These are phyloP conservation scores for Linum tenue DNA, from an alignment of 345 rosid genomes.

Conservation along the genomic window DNA sequence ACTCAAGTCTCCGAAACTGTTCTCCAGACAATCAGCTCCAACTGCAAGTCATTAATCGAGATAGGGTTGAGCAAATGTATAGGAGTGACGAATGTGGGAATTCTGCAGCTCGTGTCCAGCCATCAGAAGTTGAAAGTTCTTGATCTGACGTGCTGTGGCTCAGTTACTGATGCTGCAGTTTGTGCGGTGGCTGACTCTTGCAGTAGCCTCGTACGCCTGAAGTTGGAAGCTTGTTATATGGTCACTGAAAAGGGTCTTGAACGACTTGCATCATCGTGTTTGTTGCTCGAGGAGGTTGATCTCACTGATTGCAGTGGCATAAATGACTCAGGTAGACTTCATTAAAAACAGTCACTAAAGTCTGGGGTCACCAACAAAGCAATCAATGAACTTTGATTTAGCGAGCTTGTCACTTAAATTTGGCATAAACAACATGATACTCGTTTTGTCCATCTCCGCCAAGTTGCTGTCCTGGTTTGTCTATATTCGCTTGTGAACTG, in stretches of 20 bases:
- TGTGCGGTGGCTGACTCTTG: constrained; percentile 64
- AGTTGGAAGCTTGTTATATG: constrained; percentile 74
- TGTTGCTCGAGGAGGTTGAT: constrained; percentile 66
- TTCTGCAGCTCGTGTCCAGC: constrained; percentile 50
- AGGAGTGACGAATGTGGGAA: constrained; percentile 49
- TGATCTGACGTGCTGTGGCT: constrained; percentile 63
- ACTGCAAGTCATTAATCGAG: constrained; percentile 53
- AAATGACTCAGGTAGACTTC: constrained; percentile 55
- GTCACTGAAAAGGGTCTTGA: constrained; percentile 73
- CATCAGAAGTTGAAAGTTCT: constrained; percentile 47
- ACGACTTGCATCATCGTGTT: constrained; percentile 51
- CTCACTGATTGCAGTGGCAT: constrained; percentile 72
- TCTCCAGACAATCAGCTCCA: constrained; percentile 35
- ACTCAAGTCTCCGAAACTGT: constrained; percentile 45
- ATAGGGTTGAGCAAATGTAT: constrained; percentile 70
- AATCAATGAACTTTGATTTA: background rate
- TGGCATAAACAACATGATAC: background rate
- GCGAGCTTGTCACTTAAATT: background rate
- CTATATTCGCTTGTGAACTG: no score
- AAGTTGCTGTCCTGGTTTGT: no score
- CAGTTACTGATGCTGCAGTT: constrained; percentile 62
- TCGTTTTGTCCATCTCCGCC: background rate
- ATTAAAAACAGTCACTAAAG: background rate
- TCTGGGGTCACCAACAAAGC: background rate
- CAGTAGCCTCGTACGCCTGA: constrained; percentile 50